Conservation (phyloP, 2,329 filamentous ascomycete species). For the Ascochyta viciae-villosae region DNA sequence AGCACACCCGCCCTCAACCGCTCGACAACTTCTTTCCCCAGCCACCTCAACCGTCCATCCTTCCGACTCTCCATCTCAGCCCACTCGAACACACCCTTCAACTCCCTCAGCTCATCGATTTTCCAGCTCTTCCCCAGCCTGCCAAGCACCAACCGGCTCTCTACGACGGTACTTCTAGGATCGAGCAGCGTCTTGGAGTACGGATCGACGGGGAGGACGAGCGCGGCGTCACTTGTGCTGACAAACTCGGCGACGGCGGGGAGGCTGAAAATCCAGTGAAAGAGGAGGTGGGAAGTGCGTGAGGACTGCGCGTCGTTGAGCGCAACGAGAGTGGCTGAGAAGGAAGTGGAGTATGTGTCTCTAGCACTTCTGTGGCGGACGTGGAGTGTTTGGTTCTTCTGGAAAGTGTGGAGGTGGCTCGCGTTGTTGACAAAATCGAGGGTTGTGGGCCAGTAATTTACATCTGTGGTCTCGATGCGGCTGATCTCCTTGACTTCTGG, state of each 20-base stretch:
- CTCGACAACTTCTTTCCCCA: slow-evolving; percentile 64
- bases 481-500: slow-evolving; percentile 70
- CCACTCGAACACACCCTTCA: slow-evolving; percentile 71
- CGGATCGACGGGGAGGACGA: slow-evolving; percentile 50
- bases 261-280: slow-evolving; percentile 78
- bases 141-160: slow-evolving; percentile 71
- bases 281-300: slow-evolving; percentile 53
- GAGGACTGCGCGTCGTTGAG: slow-evolving; percentile 66
- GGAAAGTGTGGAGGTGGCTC: slow-evolving; percentile 69
- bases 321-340: slow-evolving; percentile 76
- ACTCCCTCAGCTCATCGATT: slow-evolving; percentile 60
- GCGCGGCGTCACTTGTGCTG: slow-evolving; percentile 65
- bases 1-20: slow-evolving; percentile 60
- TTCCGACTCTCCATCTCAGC: slow-evolving; percentile 55
- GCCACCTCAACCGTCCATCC: slow-evolving; percentile 57
- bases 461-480: slow-evolving; percentile 67
- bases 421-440: slow-evolving; percentile 74
- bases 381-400: slow-evolving; percentile 73
- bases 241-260: slow-evolving; percentile 56
- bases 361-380: slow-evolving; percentile 69
- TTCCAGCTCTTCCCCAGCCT: slow-evolving; percentile 56
- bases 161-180: slow-evolving; percentile 68
- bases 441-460: slow-evolving; percentile 81
- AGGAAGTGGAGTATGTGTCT: slow-evolving; percentile 68
- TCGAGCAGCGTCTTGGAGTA: slow-evolving; percentile 59